A percentile compares a stretch with the other conserved stretches of the same genome.
These are phyloP conservation scores for Penicillium goetzii DNA, from an alignment of 495 filamentous ascomycete species.

Conservation along the genomic window DNA sequence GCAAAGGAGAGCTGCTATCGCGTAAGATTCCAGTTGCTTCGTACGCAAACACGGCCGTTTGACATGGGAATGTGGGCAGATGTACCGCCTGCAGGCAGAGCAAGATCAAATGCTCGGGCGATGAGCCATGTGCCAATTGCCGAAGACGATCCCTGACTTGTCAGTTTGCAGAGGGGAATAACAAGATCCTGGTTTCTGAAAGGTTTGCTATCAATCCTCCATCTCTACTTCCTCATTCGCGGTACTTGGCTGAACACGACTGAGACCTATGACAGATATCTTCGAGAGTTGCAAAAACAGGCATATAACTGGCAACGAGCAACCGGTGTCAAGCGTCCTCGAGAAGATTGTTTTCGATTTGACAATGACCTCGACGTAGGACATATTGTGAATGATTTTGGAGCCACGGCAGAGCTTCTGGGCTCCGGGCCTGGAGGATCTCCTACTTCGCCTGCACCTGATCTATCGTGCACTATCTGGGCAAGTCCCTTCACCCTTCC, in stretches of 20 bases:
- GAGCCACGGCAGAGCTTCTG: not conserved
- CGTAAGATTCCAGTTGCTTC: not conserved
- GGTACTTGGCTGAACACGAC: not conserved
- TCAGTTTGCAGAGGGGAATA: conserved; percentile 27
- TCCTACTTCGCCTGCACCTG: not conserved
- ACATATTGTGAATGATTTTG: conserved; percentile 5
- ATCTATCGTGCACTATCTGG: conserved; percentile 3
- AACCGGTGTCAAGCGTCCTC: conserved; percentile 3
- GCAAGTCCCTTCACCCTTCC: conserved; percentile 1
- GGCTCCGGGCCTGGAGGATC: not conserved
- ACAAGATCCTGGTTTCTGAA: conserved; percentile 31
- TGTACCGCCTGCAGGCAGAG: conserved; percentile 41
- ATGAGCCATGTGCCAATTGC: conserved; percentile 40
- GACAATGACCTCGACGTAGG: not conserved
- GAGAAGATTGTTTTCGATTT: not conserved
- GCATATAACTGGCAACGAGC: conserved; percentile 4
- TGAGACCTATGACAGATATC: conserved; percentile 15
- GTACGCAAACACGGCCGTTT: not conserved
- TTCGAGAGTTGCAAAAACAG: conserved; percentile 20
- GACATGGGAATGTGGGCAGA: conserved; percentile 19
- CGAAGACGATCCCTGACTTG: conserved; percentile 28
- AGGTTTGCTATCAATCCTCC: conserved; percentile 21
- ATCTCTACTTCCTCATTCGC: not conserved
- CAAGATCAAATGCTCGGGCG: conserved; percentile 46
- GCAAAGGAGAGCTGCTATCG: conserved; percentile 9